A percentile compares a stretch with the other conserved stretches of the same genome.
phyloP scores from a whole-genome alignment of 352 stramenopile species.

The Pythium oligandrum region DNA sequence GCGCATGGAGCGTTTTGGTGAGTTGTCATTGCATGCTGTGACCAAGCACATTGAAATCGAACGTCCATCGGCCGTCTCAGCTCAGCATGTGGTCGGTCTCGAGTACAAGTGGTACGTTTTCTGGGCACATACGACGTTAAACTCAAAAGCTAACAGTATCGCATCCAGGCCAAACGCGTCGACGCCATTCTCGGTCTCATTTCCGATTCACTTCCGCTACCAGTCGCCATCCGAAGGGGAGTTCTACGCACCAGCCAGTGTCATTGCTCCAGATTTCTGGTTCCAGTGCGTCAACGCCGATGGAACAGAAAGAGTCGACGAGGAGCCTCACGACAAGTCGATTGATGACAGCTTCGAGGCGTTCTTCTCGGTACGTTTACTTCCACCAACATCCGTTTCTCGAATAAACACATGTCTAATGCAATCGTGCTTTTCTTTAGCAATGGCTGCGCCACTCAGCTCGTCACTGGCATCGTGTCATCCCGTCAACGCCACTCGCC shows the following conservation, averaged over 20 bases:
- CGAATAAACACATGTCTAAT: no score
- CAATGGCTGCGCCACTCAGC: no score
- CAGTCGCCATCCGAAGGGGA: slow-evolving; percentile 24
- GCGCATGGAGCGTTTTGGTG: slow-evolving; percentile 26
- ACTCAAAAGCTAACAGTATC: no score
- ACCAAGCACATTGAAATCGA: slow-evolving; percentile 33
- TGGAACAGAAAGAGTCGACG: neutral
- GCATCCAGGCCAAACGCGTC: no score
- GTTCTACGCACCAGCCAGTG: slow-evolving; percentile 15
- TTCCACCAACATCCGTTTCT: no score
- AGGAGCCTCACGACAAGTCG: neutral
- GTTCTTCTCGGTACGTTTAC: no score
- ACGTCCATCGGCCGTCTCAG: slow-evolving; percentile 18
- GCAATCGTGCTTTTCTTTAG: no score
- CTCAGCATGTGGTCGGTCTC: slow-evolving; percentile 19
- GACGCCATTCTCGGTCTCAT: slow-evolving; percentile 4
- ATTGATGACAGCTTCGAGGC: no score
- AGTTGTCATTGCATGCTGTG: slow-evolving; percentile 16
- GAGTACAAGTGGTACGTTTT: slow-evolving; percentile 19
- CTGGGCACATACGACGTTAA: no score
- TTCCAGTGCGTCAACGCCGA: slow-evolving; percentile 4
- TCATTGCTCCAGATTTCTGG: slow-evolving; percentile 19
- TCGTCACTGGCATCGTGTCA: slow-evolving; percentile 7
- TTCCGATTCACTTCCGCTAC: slow-evolving; percentile 31
- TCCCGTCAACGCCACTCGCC: neutral